Base-by-base conservation (phyloP, 805 yeast species). In the Kodamaea neixiangensis region DNA sequence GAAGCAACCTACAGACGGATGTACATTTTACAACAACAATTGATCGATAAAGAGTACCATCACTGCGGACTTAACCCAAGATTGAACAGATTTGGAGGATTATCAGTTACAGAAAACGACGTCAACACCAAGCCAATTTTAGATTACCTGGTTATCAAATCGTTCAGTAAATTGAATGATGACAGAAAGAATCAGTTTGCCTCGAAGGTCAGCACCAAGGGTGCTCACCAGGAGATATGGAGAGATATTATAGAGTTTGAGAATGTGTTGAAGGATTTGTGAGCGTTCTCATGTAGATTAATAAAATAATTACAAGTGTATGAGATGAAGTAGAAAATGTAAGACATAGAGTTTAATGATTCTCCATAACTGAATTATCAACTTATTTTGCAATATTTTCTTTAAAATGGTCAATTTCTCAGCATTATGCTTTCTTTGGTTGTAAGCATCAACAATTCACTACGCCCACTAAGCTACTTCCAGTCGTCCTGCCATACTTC, bases 21-120 rank as follows among this genome's bases (percentile, higher is more conserved):
- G 62, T 89, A 87, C 61, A 85, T 90, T 33, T 72, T 93, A 17
- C 97, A 92, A 63, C 96, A 91, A 66, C 97, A 91, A 59, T 70
- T 94, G 46, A 78, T 79, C 34, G 97, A 92, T 50, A 87, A 87
- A 57, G 88, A 87, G 51, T 75, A 74, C 35, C 91, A 87, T 55
- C 68, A 72, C 51, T 85, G 87, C 46, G 97, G 97, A 0, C 71
- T 94, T 56, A 94, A 93, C 63, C 96, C 97, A 2, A 77, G 80
- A 54, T 71, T 82, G 75, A 86, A 86, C 58, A 68, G 89, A 38
- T 65, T 80, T 47, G 76, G 74, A 11, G 79, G 79, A 2, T 63
- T 74, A 9, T 53, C 71, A n/a, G 55, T 68, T 22, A 56, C 68
- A 2, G 68, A 61, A 48, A 64, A 71, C 13, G 72, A 70, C 15